phyloP scores from a whole-genome alignment of 2,329 filamentous ascomycete species.

The Hypoxylon sp. region DNA sequence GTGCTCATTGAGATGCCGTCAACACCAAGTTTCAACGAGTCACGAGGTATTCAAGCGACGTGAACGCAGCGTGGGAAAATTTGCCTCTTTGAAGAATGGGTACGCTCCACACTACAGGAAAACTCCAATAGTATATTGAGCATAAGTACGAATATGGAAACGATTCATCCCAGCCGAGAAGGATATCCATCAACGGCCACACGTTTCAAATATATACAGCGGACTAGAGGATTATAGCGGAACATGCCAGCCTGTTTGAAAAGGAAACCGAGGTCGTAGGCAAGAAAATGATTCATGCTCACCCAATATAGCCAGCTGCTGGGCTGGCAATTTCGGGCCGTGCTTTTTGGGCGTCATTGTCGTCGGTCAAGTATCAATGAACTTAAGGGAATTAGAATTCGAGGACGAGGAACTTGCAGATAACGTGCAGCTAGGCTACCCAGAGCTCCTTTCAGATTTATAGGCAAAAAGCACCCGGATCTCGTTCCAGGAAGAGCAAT shows the following conservation, averaged over 20 bases:
- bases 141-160: slow-evolving; percentile 25
- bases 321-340: slow-evolving; percentile 75
- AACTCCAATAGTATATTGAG: slow-evolving; percentile 35
- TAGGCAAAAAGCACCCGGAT: neutral
- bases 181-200: slow-evolving; percentile 2
- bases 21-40: slow-evolving; percentile 45
- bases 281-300: slow-evolving; percentile 53
- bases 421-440: neutral
- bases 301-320: slow-evolving; percentile 85
- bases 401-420: neutral
- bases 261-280: slow-evolving; percentile 27
- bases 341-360: slow-evolving; percentile 44
- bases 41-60: slow-evolving; percentile 35
- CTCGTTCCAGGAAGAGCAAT: slow-evolving; percentile 6
- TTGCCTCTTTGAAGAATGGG: slow-evolving; percentile 3
- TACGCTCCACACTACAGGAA: slow-evolving; percentile 7
- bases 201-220: slow-evolving; percentile 4
- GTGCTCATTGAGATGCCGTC: slow-evolving; percentile 42
- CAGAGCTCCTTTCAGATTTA: slow-evolving; percentile 6
- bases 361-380: slow-evolving; percentile 3
- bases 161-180: neutral
- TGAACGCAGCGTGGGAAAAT: slow-evolving; percentile 9
- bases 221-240: neutral
- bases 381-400: neutral
- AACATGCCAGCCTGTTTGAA: neutral